phyloP scores from a whole-genome alignment of 306 rosid genomes.

The Lupinus albus region DNA sequence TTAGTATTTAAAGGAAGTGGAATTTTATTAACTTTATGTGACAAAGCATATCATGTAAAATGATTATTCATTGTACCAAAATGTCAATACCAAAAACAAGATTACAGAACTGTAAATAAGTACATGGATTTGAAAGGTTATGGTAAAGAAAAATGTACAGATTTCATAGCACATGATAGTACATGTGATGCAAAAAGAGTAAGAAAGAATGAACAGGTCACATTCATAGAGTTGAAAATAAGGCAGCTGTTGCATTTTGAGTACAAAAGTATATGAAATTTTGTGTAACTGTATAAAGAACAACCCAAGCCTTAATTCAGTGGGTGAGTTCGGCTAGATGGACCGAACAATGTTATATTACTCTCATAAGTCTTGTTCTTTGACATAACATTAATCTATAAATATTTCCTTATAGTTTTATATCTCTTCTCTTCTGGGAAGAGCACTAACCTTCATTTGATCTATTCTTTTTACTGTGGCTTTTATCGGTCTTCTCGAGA shows the following conservation, averaged over 20 bases:
- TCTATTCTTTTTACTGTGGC: too few relatives aligned
- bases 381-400: too few relatives aligned
- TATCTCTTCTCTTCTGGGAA: too few relatives aligned
- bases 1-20: constrained; percentile 22
- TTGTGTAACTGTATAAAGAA: too few relatives aligned
- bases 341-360: too few relatives aligned
- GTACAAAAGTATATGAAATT: too few relatives aligned
- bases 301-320: too few relatives aligned
- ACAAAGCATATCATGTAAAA: constrained; percentile 10
- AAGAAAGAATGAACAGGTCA: constrained; percentile 11
- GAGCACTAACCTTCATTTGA: too few relatives aligned
- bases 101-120: constrained; percentile 28
- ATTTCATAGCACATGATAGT: constrained; percentile 9
- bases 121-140: not conserved
- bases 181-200: constrained; percentile 7
- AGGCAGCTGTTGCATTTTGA: constrained; percentile 1
- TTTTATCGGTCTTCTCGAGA: too few relatives aligned
- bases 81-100: constrained; percentile 9
- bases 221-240: not conserved
- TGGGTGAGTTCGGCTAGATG: too few relatives aligned
- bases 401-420: too few relatives aligned
- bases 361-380: too few relatives aligned
- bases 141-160: not conserved
- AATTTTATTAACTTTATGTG: constrained; percentile 23
- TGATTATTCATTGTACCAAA: not conserved